Conservation (phyloP, 225 moss, liverwort and hornwort genomes). For the Asterella californica region DNA sequence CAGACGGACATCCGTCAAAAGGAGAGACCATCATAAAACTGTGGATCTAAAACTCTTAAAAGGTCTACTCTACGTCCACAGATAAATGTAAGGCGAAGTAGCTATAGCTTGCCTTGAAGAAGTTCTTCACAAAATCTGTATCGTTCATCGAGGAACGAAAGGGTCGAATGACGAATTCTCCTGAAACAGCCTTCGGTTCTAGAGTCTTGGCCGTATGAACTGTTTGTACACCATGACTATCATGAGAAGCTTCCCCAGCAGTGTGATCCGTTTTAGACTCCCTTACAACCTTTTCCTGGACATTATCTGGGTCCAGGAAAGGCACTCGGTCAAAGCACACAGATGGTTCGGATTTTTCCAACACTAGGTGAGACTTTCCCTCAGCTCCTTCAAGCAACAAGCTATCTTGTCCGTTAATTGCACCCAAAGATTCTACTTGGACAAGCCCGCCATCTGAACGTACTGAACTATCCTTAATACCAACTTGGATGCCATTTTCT, state of each 20-base stretch:
- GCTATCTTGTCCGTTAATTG: background rate
- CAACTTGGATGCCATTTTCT: conserved; percentile 17
- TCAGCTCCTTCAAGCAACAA: background rate
- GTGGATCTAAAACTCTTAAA: too few relatives aligned
- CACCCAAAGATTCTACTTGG: background rate
- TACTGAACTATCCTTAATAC: conserved; percentile 20
- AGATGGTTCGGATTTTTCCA: background rate
- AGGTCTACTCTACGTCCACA: background rate
- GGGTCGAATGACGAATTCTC: conserved; percentile 23
- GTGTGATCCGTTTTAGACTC: background rate
- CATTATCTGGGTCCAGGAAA: background rate
- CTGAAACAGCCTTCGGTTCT: conserved; percentile 6
- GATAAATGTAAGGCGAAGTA: background rate
- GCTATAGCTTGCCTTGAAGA: conserved; percentile 66
- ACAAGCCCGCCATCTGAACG: background rate
- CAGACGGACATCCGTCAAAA: background rate
- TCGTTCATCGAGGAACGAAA: conserved; percentile 82
- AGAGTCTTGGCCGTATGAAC: background rate
- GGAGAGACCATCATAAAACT: background rate
- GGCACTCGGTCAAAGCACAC: background rate
- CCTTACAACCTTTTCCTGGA: background rate
- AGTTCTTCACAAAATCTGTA: conserved; percentile 86
- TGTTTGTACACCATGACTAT: background rate
- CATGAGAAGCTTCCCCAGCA: background rate
- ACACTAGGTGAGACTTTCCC: background rate